Base-by-base conservation (phyloP, 192 early-diverging fungal genomes). In the Coemansia sp. region DNA sequence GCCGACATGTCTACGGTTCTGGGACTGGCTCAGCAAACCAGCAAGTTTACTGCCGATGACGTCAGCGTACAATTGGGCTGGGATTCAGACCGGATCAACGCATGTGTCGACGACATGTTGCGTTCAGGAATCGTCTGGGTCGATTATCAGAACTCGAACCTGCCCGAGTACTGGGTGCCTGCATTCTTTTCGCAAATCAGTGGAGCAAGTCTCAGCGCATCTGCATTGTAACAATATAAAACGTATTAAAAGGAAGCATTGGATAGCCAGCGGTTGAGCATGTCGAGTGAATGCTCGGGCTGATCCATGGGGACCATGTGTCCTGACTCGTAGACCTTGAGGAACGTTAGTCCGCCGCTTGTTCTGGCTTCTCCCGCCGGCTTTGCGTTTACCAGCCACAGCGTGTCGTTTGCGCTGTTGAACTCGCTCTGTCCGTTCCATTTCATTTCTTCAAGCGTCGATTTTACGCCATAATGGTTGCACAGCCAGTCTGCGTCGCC, bases 401-500 rank as follows among this genome's bases (percentile, higher is more conserved):
- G 61, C 22, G 60, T 62, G 69, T 94, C 93, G 31, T 84, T 68
- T 22, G 92, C 92, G 25, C 72, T 72, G 37, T 85, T 77, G 80
- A 93, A 93, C 35, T 75, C 87, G 6, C 73, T 64, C 65, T 86
- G 82, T n/a, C 92, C 90, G 43, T 71, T 71, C 96, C 96, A 98
- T 10, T 88, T 76, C 25, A 98, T 76, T 27, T 86, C 87, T 10
- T 91, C 60, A 19, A 86, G 67, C 91, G 91, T 92, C 0, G 88
- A 89, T 83, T 94, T 93, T 77, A 93, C 93, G 61, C 82, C 88
- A 52, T 85, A 80, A 84, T 86, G 91, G 82, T 93, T 93, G 85
- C 93, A 95, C 59, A 94, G 90, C 60, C 84, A 93, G 68, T 96
- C 94, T n/a, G 92, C 92, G 62, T 96, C 94, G 47, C 96, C 95